Conservation (phyloP, 2,329 filamentous ascomycete genomes). For the Colletotrichum tamarilloi region DNA sequence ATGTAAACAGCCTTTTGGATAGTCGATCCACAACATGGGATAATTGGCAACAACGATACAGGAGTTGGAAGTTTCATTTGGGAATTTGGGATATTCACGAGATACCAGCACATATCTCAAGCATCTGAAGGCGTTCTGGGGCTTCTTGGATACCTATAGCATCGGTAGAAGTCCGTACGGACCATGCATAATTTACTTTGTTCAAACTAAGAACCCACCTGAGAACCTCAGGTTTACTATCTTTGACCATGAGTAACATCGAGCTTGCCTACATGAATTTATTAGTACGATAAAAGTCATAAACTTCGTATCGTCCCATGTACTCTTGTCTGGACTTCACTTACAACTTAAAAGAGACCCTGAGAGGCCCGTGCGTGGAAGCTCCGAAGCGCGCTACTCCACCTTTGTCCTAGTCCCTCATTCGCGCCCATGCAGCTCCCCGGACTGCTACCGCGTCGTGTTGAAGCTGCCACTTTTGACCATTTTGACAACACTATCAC, state of each 20-base stretch:
- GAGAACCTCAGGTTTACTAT: not conserved
- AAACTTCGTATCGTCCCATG: not conserved
- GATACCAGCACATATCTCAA: constrained; percentile 34
- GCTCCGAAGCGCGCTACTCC: constrained; percentile 29
- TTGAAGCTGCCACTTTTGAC: constrained; percentile 36
- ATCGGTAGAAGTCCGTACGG: constrained; percentile 22
- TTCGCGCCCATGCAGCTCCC: constrained; percentile 38
- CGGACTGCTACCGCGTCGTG: constrained; percentile 36
- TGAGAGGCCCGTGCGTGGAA: constrained; percentile 27
- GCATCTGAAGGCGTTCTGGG: constrained; percentile 22
- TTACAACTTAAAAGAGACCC: constrained; percentile 25
- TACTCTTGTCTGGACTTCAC: not conserved
- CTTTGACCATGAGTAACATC: not conserved
- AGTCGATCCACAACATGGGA: not conserved
- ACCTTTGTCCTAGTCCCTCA: constrained; percentile 22
- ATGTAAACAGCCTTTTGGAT: constrained; percentile 4
- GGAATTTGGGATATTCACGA: constrained; percentile 15
- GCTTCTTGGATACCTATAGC: constrained; percentile 13
- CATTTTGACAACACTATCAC: constrained; percentile 20
- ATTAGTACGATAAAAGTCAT: not conserved
- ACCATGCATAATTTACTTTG: constrained; percentile 28
- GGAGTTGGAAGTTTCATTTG: constrained; percentile 14
- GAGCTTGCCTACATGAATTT: not conserved
- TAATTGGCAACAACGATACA: not conserved
- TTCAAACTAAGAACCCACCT: not conserved